Base-by-base conservation (phyloP, 83 land plant species). In the Isoetes engelmannii region DNA sequence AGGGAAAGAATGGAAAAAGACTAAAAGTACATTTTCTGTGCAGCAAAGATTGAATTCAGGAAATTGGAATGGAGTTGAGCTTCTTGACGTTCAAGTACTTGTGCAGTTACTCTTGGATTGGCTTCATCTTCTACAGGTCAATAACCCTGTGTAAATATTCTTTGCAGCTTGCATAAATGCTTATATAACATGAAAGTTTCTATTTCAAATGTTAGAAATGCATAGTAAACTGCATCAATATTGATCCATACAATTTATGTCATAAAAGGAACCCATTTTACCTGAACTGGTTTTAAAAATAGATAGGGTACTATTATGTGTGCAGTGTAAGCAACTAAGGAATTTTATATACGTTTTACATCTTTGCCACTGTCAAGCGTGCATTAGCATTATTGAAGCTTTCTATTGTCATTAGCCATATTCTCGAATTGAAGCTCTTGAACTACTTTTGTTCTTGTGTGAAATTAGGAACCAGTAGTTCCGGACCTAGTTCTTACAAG, bases 51-150 rank as follows among this genome's bases (percentile, higher is more conserved):
- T 74, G 10, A 56, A 74, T 51, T 44, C 47, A 44, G 71, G 71
- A 9, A 57, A 50, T 42, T 74, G 76, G 76, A 71, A 67, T 37
- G 76, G 57, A 12, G 71, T 67, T 17, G 50, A 65, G 10, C n/a
- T 7, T 5, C 53, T 74, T 42, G 76, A 74, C 41, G 48, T 55
- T 7, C 73, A 57, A 67, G 61, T 74, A 5, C 69, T 74, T 20
- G 47, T 66, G 54, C 76, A 74, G 44, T 63, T 74, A 9, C 45
- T 74, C 6, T 6, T 74, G 20, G 76, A 74, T 45, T 74, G 76
- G 76, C 61, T 74, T 44, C 71, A 50, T 49, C 48, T 55, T 41
- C 56, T 74, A 43, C 57, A 74, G 72, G 76, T 74, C 37, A 28
- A 28, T 60, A 13, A 19, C 19, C 20, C 0, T 2, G 10, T 1